Percentiles rank a stretch among this genome's conserved stretches.
phyloP scores from a whole-genome alignment of 1,139 yeast genomes.

The Saccharomycopsis crataegensis region DNA sequence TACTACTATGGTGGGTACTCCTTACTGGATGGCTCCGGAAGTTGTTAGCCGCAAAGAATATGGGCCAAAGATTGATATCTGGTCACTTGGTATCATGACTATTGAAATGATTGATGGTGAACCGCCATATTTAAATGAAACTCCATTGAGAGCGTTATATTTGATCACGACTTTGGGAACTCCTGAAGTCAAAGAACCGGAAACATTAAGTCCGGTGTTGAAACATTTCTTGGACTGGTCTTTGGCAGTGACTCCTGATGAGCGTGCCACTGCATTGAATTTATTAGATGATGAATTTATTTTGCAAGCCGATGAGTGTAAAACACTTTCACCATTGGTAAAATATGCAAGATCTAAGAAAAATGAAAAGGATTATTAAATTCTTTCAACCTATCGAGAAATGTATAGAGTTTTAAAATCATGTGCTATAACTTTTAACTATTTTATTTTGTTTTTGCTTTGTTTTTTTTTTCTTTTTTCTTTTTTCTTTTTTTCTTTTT shows the following conservation, averaged over 20 bases:
- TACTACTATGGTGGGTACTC: conserved; percentile 99
- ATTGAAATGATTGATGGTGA: conserved; percentile 99
- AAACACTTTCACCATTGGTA: conserved; percentile 81
- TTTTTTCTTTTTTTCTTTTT: neutral
- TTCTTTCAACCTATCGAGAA: no score
- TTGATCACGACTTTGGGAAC: conserved; percentile 95
- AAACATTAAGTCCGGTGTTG: conserved; percentile 59
- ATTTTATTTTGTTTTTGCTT: neutral
- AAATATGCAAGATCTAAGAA: conserved; percentile 81
- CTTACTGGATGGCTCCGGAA: conserved; percentile 99
- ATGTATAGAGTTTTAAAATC: no score
- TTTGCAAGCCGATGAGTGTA: conserved; percentile 60
- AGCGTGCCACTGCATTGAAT: conserved; percentile 75
- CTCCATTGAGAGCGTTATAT: conserved; percentile 83
- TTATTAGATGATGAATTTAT: conserved; percentile 69
- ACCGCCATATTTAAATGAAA: conserved; percentile 94
- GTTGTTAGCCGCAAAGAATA: conserved; percentile 90
- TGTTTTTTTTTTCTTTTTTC: neutral
- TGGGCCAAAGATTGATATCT: conserved; percentile 94
- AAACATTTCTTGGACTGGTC: conserved; percentile 70
- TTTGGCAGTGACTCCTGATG: conserved; percentile 76
- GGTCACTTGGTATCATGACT: conserved; percentile 97
- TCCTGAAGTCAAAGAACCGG: conserved; percentile 86
- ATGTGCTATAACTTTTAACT: neutral
- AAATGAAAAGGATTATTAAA: conserved; percentile 19